Percentiles rank a stretch among this genome's conserved stretches.
Evolutionary conservation across 1,139 yeast species (phyloP).

Genomic region (Kluyveromyces sp.): DNA sequence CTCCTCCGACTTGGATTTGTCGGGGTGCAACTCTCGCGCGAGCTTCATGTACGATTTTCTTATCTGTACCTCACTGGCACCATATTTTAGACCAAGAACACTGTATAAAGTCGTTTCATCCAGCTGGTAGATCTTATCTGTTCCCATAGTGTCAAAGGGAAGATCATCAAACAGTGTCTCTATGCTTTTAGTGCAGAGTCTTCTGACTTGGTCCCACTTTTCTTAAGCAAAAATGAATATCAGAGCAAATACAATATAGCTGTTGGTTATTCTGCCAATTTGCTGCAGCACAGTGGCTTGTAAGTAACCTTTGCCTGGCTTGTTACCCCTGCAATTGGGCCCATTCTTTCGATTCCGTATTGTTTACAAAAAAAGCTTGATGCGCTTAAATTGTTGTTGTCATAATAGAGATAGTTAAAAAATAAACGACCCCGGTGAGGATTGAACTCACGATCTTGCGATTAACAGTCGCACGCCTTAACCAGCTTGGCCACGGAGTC

Average conservation of each 20-base stretch:
- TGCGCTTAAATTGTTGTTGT: constrained; percentile 13
- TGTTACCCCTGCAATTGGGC: no score
- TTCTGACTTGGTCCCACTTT: neutral
- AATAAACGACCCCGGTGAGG: constrained; percentile 32
- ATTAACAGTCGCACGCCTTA: constrained; percentile 35
- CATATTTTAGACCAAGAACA: constrained; percentile 22
- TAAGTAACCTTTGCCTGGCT: no score
- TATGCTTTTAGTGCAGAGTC: neutral
- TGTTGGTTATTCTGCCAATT: no score
- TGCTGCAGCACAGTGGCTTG: no score
- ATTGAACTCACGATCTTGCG: constrained; percentile 35
- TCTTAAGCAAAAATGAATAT: neutral
- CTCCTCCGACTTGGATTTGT: constrained; percentile 26
- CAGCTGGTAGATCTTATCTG: constrained; percentile 13
- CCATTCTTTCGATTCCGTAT: neutral
- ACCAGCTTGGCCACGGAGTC: constrained; percentile 35
- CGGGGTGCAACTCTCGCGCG: constrained; percentile 31
- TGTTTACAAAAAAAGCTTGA: constrained; percentile 7
- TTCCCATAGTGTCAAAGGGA: constrained; percentile 3
- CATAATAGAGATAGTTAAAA: neutral
- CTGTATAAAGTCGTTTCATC: constrained; percentile 31
- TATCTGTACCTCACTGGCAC: constrained; percentile 25
- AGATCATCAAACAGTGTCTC: neutral
- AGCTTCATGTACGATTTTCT: constrained; percentile 29
- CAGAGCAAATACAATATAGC: neutral